Evolutionary conservation across 768 basidiomycete genomes (phyloP).

Genomic region (Chalciporus piperatus): DNA sequence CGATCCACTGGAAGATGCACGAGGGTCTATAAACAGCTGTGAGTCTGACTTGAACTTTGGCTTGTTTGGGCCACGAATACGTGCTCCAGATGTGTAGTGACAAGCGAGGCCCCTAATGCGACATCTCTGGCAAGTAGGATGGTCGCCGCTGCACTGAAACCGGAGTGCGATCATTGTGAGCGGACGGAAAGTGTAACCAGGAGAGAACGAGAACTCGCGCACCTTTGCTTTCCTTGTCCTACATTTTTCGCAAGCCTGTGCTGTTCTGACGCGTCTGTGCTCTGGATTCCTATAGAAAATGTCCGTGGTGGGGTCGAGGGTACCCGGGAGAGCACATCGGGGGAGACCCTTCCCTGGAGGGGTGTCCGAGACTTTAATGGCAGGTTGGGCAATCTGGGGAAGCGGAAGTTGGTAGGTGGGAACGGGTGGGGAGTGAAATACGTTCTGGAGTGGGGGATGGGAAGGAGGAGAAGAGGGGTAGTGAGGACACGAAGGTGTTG

Average conservation of each 20-base stretch:
- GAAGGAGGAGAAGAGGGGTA: neutral
- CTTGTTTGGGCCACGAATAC: slow-evolving; percentile 62
- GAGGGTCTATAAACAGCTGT: neutral
- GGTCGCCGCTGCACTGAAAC: slow-evolving; percentile 66
- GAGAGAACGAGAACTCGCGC: slow-evolving; percentile 12
- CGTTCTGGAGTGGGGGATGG: neutral
- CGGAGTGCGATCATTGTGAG: neutral
- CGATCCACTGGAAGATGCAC: neutral
- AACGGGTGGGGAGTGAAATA: neutral
- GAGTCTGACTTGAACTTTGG: slow-evolving; percentile 32
- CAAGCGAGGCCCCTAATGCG: slow-evolving; percentile 54
- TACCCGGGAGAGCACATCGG: slow-evolving; percentile 47
- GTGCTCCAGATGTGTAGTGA: slow-evolving; percentile 65
- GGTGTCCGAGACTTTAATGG: neutral
- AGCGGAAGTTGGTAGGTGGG: neutral
- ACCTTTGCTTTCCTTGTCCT: slow-evolving; percentile 74
- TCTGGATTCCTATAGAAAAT: slow-evolving; percentile 64
- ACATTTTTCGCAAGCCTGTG: slow-evolving; percentile 76
- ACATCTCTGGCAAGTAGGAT: slow-evolving; percentile 68
- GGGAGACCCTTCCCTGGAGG: slow-evolving; percentile 8
- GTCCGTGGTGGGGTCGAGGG: slow-evolving; percentile 62
- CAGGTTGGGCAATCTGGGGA: slow-evolving; percentile 1
- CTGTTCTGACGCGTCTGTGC: slow-evolving; percentile 63
- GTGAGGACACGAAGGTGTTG: neutral
- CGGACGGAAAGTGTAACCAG: neutral